Percentiles rank a stretch among this genome's conserved stretches.
phyloP scores from a whole-genome alignment of 2,329 filamentous ascomycete species.

The Aquanectria penicillioides region DNA sequence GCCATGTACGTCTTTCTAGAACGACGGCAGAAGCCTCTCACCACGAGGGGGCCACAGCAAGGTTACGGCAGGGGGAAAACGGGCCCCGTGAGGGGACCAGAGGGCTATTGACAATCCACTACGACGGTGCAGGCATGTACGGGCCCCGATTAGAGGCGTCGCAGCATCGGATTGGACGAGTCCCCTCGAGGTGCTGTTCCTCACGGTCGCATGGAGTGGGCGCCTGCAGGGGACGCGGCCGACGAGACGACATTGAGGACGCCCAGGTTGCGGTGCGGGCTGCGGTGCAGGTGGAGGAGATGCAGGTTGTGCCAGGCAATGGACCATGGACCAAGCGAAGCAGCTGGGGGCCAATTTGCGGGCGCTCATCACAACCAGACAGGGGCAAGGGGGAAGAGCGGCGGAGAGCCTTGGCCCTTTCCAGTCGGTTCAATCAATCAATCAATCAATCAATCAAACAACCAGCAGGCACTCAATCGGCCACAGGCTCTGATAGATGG shows the following conservation, averaged over 20 bases:
- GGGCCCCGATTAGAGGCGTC: no score
- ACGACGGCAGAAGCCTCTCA: slow-evolving; percentile 44
- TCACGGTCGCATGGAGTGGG: background rate
- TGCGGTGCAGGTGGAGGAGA: background rate
- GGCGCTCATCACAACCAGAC: slow-evolving; percentile 29
- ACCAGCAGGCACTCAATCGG: background rate
- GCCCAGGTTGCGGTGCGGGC: no score
- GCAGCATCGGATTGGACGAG: no score
- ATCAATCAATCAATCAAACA: background rate
- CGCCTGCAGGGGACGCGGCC: slow-evolving; percentile 27
- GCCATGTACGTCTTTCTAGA: slow-evolving; percentile 42
- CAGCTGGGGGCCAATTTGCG: slow-evolving; percentile 32
- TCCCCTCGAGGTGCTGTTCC: no score
- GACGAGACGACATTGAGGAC: slow-evolving; percentile 1
- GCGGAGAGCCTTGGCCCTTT: slow-evolving; percentile 1
- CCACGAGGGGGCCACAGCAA: slow-evolving; percentile 3
- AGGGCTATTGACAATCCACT: no score
- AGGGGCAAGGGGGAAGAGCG: slow-evolving; percentile 8
- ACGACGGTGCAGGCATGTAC: no score
- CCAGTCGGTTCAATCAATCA: slow-evolving; percentile 5
- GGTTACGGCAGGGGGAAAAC: no score
- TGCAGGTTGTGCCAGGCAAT: background rate
- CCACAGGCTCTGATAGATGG: background rate
- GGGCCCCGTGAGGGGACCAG: no score
- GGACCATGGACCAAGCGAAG: background rate